phyloP scores from a whole-genome alignment of 169 alveolate species.

The Eimeria brunetti region DNA sequence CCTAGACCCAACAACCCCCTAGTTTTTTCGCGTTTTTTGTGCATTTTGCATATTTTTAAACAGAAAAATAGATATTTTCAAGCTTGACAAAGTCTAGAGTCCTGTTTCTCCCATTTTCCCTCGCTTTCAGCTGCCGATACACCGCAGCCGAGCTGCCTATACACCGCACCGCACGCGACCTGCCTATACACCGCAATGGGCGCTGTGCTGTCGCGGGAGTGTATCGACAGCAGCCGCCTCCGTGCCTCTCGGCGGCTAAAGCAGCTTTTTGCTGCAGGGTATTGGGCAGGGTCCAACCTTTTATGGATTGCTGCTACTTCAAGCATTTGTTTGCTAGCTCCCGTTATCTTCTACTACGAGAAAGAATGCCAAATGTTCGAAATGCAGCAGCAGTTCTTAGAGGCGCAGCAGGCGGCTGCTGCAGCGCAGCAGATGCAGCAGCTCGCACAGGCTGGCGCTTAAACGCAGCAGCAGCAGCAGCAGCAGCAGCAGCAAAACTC shows the following conservation, averaged over 20 bases:
- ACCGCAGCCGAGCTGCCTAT: background rate
- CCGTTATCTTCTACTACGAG: slow-evolving; percentile 85
- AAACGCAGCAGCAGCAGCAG: background rate
- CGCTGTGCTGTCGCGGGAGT: slow-evolving; percentile 1
- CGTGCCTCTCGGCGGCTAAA: slow-evolving; percentile 43
- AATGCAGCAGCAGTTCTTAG: slow-evolving; percentile 83
- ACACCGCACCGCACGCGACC: background rate
- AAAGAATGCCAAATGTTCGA: slow-evolving; percentile 86
- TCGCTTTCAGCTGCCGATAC: slow-evolving; percentile 9
- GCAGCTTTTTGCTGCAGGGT: slow-evolving; percentile 31
- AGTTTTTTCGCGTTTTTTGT: background rate
- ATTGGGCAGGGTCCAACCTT: slow-evolving; percentile 63
- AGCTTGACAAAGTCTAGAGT: no score
- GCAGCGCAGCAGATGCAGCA: slow-evolving; percentile 73
- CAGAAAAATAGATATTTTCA: no score
- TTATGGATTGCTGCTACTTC: slow-evolving; percentile 83
- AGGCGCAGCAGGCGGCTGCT: slow-evolving; percentile 76
- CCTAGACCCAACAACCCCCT: slow-evolving; percentile 17
- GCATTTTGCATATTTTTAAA: background rate
- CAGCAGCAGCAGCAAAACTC: background rate
- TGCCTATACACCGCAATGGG: no score
- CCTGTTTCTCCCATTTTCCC: no score
- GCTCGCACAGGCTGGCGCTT: background rate
- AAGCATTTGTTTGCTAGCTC: slow-evolving; percentile 82
- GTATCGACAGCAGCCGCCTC: background rate